phyloP scores from a whole-genome alignment of 2,329 filamentous ascomycete genomes.

The Scleromitrula shiraiana region DNA sequence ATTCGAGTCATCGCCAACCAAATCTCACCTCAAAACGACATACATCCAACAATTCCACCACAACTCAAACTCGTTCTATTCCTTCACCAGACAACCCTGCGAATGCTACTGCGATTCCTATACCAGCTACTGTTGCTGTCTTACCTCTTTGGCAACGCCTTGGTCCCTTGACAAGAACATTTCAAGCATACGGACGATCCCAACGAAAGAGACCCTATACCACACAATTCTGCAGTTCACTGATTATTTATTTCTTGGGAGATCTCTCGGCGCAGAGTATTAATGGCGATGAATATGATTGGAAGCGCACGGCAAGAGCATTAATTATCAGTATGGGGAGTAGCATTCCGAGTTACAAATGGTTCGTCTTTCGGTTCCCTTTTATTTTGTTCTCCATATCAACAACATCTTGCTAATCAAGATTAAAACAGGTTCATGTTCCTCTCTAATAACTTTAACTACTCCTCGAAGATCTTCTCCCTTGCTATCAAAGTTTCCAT shows the following conservation, averaged over 20 bases:
- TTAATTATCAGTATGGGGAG: slow-evolving; percentile 65
- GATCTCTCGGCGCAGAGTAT: slow-evolving; percentile 73
- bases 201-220: slow-evolving; percentile 65
- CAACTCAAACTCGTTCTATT: slow-evolving; percentile 10
- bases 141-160: slow-evolving; percentile 46
- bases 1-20: slow-evolving; percentile 10
- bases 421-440: slow-evolving; percentile 58
- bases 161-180: slow-evolving; percentile 46
- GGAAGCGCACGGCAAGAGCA: slow-evolving; percentile 59
- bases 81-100: slow-evolving; percentile 15
- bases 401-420: neutral
- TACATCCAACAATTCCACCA: slow-evolving; percentile 11
- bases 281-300: slow-evolving; percentile 54
- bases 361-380: slow-evolving; percentile 44
- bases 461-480: slow-evolving; percentile 60
- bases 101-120: slow-evolving; percentile 33
- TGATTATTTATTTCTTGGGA: slow-evolving; percentile 72
- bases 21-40: slow-evolving; percentile 16
- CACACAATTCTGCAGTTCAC: slow-evolving; percentile 69
- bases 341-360: slow-evolving; percentile 73
- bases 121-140: slow-evolving; percentile 35
- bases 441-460: slow-evolving; percentile 78
- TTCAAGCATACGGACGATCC: slow-evolving; percentile 56
- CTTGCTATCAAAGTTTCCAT: slow-evolving; percentile 69
- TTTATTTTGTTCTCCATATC: neutral